A percentile compares a stretch with the other conserved stretches of the same genome.
phyloP scores from a whole-genome alignment of 2,329 filamentous ascomycete genomes.

The Blumeria hordei region DNA sequence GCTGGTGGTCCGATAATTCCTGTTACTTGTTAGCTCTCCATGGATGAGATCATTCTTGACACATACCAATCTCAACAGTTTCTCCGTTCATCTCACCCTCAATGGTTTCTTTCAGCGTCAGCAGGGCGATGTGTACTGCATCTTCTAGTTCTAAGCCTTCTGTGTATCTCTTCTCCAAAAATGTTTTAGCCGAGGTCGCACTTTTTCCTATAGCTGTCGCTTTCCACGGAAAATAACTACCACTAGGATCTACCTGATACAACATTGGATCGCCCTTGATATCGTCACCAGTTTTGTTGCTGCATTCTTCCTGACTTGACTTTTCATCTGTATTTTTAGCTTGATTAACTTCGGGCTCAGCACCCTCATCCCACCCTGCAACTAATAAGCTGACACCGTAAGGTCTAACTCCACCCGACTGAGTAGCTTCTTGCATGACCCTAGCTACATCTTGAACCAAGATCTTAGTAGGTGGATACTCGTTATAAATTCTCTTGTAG shows the following conservation, averaged over 20 bases:
- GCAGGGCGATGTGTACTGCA: constrained; percentile 88
- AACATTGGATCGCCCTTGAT: constrained; percentile 89
- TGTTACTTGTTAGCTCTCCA: constrained; percentile 17
- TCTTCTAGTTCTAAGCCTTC: constrained; percentile 94
- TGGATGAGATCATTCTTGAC: not conserved
- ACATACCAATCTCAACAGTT: constrained; percentile 80
- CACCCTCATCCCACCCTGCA: constrained; percentile 93
- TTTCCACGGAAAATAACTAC: constrained; percentile 98
- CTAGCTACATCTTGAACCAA: constrained; percentile 93
- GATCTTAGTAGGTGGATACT: constrained; percentile 98
- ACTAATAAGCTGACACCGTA: constrained; percentile 92
- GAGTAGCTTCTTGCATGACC: constrained; percentile 97
- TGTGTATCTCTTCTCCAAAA: constrained; percentile 96
- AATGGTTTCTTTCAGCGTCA: constrained; percentile 97
- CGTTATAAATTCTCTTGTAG: constrained; percentile 99
- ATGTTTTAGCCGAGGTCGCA: constrained; percentile 94
- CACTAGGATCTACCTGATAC: constrained; percentile 97
- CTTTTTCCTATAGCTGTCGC: constrained; percentile 97
- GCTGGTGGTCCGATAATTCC: constrained; percentile 90
- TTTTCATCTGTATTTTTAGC: constrained; percentile 27
- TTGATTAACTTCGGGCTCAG: constrained; percentile 59
- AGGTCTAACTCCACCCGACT: constrained; percentile 87
- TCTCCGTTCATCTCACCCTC: constrained; percentile 98
- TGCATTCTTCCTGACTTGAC: constrained; percentile 46
- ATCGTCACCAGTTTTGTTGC: constrained; percentile 81